phyloP scores from a whole-genome alignment of 257 asterid genomes.

The Solanum peruvianum region DNA sequence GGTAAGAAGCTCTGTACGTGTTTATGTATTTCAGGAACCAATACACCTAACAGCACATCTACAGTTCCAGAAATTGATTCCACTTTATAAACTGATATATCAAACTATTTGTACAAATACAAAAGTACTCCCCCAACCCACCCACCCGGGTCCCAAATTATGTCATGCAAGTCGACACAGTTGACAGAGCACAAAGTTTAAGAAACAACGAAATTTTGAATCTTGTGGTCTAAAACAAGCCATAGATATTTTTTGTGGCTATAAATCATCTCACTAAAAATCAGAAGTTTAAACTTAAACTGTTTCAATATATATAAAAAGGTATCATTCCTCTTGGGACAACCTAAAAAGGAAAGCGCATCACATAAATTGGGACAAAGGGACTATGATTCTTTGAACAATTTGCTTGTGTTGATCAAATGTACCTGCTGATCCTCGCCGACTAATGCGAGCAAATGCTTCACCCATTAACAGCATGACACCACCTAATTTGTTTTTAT shows the following conservation, averaged over 20 bases:
- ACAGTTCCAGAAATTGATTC: conserved; percentile 5
- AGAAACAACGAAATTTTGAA: background rate
- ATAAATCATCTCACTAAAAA: background rate
- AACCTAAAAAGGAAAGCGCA: background rate
- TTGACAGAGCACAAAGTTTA: background rate
- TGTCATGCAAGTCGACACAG: background rate
- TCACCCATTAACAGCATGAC: conserved; percentile 55
- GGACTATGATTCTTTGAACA: background rate
- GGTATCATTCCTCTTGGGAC: background rate
- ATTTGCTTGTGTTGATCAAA: conserved; percentile 3
- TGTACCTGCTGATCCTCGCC: conserved; percentile 90
- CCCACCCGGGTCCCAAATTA: background rate
- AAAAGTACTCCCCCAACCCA: background rate
- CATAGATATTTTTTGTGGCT: background rate
- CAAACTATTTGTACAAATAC: background rate
- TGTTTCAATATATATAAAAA: background rate
- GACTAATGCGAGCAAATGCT: conserved; percentile 66
- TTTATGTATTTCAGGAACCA: conserved; percentile 48
- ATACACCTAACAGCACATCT: conserved; percentile 69
- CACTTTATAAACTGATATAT: background rate
- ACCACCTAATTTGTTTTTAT: conserved; percentile 18
- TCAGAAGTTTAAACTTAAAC: background rate
- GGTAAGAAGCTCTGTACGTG: conserved; percentile 35
- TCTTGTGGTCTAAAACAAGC: background rate
- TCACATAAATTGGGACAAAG: background rate